Evolutionary conservation across 192 early-diverging fungal species (phyloP).

Genomic region (Ambispora gerdemannii): DNA sequence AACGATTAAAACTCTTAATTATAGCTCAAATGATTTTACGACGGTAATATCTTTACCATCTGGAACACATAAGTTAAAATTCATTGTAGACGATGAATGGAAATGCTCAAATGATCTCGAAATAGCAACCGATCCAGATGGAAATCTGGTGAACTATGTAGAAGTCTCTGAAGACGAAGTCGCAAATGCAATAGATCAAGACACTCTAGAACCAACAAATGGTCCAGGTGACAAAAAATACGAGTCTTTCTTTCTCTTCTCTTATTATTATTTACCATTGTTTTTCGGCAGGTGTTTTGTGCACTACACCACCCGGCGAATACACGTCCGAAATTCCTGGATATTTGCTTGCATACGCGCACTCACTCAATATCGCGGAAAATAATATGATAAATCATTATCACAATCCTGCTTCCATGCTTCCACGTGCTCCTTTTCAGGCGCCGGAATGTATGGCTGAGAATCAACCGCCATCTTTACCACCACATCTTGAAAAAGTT

Average conservation of each 20-base stretch:
- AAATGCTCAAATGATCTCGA: conserved; percentile 88
- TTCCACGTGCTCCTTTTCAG: conserved; percentile 26
- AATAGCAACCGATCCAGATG: conserved; percentile 88
- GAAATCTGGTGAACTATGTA: conserved; percentile 94
- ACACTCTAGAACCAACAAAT: not conserved
- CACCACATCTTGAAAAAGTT: conserved; percentile 91
- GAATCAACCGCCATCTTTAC: conserved; percentile 78
- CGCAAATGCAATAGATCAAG: conserved; percentile 48
- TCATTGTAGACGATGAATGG: conserved; percentile 99
- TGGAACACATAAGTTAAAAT: conserved; percentile 94
- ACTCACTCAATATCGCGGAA: not conserved
- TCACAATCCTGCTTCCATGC: too few species aligned
- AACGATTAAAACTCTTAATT: not conserved
- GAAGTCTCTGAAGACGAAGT: conserved; percentile 76
- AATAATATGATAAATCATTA: conserved; percentile 5
- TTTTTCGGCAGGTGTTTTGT: conserved; percentile 8
- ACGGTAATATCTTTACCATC: conserved; percentile 84
- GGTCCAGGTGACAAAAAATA: too few species aligned
- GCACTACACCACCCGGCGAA: conserved; percentile 33
- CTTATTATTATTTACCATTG: too few species aligned
- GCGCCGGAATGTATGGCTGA: conserved; percentile 29
- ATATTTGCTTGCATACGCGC: conserved; percentile 32
- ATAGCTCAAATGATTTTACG: conserved; percentile 71
- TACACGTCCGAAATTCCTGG: conserved; percentile 40
- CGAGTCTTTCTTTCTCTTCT: too few species aligned